Evolutionary conservation across 495 filamentous ascomycete genomes (phyloP).

Genomic region (Filosporella fistucella): DNA sequence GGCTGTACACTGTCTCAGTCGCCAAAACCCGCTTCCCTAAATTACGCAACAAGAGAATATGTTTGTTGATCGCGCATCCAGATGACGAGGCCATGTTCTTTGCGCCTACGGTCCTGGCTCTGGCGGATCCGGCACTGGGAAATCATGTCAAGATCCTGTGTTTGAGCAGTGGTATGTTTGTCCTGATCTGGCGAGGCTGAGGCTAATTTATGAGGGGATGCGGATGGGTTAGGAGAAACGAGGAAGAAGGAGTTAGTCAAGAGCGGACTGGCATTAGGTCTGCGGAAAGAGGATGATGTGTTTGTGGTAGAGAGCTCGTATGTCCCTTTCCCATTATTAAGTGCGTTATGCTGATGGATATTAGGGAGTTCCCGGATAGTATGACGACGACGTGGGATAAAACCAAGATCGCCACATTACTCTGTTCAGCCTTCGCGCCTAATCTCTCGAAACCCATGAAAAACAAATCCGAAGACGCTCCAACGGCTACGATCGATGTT

Average conservation of each 20-base stretch:
- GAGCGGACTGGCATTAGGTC: constrained; percentile 68
- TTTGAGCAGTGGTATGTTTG: constrained; percentile 66
- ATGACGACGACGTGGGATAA: constrained; percentile 74
- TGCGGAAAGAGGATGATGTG: constrained; percentile 69
- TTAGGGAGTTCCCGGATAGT: constrained; percentile 74
- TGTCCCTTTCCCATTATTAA: constrained; percentile 2
- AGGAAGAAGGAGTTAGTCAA: constrained; percentile 79
- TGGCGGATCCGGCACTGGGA: constrained; percentile 66
- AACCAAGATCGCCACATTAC: constrained; percentile 60
- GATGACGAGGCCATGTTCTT: constrained; percentile 99
- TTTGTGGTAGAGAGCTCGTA: constrained; percentile 72
- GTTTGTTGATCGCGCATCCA: constrained; percentile 90
- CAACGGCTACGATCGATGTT: constrained; percentile 65
- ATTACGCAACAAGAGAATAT: constrained; percentile 74
- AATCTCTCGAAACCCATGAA: constrained; percentile 37
- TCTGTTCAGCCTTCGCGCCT: constrained; percentile 66
- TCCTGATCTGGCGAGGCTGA: background rate
- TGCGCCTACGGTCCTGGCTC: constrained; percentile 75
- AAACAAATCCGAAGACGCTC: constrained; percentile 31
- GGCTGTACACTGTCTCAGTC: constrained; percentile 53
- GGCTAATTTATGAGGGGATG: constrained; percentile 53
- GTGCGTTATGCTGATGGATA: background rate
- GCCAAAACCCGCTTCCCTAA: constrained; percentile 57
- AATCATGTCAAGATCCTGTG: constrained; percentile 95
- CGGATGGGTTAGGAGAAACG: constrained; percentile 78